A percentile compares a stretch with the other conserved stretches of the same genome.
These are phyloP conservation scores for Inga oerstediana DNA, from an alignment of 306 rosid species.

Conservation along the genomic window DNA sequence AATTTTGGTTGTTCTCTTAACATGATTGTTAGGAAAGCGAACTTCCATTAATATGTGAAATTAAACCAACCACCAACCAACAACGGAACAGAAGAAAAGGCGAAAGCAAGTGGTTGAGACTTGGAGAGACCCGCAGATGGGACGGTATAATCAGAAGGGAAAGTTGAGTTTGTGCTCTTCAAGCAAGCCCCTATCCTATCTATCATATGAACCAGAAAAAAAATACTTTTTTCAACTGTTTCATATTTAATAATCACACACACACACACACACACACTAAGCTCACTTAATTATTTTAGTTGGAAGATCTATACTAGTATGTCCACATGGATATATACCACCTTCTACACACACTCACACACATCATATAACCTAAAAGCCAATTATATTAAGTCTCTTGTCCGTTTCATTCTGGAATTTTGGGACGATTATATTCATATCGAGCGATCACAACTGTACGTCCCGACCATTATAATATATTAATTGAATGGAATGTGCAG, in stretches of 20 bases:
- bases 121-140: not conserved
- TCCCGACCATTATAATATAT: too few relatives aligned
- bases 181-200: not conserved
- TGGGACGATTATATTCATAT: not conserved
- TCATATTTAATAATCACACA: not conserved
- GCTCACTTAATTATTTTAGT: not conserved
- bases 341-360: not conserved
- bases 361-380: not conserved
- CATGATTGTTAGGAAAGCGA: not conserved
- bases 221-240: not conserved
- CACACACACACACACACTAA: not conserved
- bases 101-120: not conserved
- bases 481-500: not conserved
- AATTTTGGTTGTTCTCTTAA: not conserved
- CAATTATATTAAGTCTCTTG: not conserved
- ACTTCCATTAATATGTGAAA: not conserved
- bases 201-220: not conserved
- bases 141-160: not conserved
- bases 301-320: not conserved
- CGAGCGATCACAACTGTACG: not conserved
- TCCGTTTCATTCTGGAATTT: not conserved
- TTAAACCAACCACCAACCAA: not conserved
- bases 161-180: not conserved
- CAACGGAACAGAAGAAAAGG: not conserved
- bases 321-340: not conserved